These are phyloP conservation scores for Backusella westeae DNA, from an alignment of 192 early-diverging fungal species.

Conservation along the genomic window DNA sequence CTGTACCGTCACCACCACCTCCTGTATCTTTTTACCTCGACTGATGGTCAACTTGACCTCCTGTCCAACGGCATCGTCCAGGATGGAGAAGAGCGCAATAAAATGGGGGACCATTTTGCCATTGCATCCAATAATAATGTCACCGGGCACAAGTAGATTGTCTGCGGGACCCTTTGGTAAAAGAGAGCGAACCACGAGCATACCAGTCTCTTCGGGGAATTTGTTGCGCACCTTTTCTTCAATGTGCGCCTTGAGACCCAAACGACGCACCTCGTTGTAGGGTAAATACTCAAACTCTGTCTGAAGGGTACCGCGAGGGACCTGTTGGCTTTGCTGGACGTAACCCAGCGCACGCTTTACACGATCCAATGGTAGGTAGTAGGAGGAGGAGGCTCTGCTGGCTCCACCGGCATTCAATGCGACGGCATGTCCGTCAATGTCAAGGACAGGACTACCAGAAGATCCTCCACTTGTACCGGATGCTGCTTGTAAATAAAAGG, in stretches of 20 bases:
- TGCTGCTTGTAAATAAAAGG: slow-evolving; percentile 78
- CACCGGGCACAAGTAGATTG: slow-evolving; percentile 60
- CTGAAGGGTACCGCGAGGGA: slow-evolving; percentile 75
- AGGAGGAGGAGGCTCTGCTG: slow-evolving; percentile 64
- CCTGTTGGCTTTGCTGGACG: slow-evolving; percentile 50
- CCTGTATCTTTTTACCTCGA: slow-evolving; percentile 52
- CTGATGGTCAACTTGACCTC: slow-evolving; percentile 52
- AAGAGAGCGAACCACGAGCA: slow-evolving; percentile 62
- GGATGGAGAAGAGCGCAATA: slow-evolving; percentile 59
- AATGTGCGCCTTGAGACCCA: slow-evolving; percentile 64
- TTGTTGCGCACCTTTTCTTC: slow-evolving; percentile 62
- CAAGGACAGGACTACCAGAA: slow-evolving; percentile 75
- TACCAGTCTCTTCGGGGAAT: slow-evolving; percentile 66
- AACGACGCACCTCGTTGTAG: slow-evolving; percentile 71
- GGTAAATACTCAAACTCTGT: slow-evolving; percentile 66
- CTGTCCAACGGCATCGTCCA: slow-evolving; percentile 61
- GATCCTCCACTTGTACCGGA: slow-evolving; percentile 75
- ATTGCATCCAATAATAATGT: slow-evolving; percentile 67
- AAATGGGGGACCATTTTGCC: slow-evolving; percentile 68
- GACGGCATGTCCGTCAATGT: slow-evolving; percentile 74
- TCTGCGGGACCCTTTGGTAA: slow-evolving; percentile 72
- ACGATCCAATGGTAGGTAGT: slow-evolving; percentile 76
- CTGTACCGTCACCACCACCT: slow-evolving; percentile 54
- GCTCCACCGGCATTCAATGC: slow-evolving; percentile 72
- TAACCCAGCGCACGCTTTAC: slow-evolving; percentile 61